Base-by-base conservation (phyloP, 164 flowering plant genomes). In the Aristolochia californica region DNA sequence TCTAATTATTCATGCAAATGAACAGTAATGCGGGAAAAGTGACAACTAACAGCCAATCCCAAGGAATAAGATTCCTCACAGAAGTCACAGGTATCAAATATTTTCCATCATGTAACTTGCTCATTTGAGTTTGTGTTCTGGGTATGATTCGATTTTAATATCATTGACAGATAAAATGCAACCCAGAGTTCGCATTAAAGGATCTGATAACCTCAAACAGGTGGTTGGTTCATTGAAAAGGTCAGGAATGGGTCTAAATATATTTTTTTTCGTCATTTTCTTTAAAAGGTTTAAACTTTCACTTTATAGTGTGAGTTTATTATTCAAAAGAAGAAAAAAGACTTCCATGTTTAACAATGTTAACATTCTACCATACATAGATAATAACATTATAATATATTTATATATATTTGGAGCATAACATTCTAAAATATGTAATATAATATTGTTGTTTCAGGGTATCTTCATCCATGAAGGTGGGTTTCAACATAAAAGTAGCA, bases 61-160 rank as follows among this genome's bases (percentile, higher is more conserved):
- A 88, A 70, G 98, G 98, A 72, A 76, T 84, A 68, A 72, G 94
- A 59, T 79, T 88, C 66, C 91, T 91, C 0, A 67, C 77, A 44
- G 83, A 88, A 63, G 52, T 88, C 23, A 64, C 95, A 79, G 93
- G 98, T 91, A 50, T 23, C 24, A 4, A 43, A 14, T 4, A 20
- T 9, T 28, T 21, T 14, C 43, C 40, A 30, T 24, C 47, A 16
- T 27, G 25, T 43, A 27, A 15, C 22, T 45, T 23, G 16, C 50
- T 45, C 51, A 43, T n/a, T 18, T 28, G 15, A 9, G 17, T 16
- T 16, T 12, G 21, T 40, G 8, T 5, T 57, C 48, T 48, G 38
- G n/a, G 5, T 9, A 30, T 25, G 18, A 28, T n/a, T 44, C 18
- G 38, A 43, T 21, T 13, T 38, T 60, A 27, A 27, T 53, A 48